Percentiles rank a stretch among this genome's conserved stretches.
Conservation (phyloP, 2,329 filamentous ascomycete species). For the Chrysosporium keratinophilum region DNA sequence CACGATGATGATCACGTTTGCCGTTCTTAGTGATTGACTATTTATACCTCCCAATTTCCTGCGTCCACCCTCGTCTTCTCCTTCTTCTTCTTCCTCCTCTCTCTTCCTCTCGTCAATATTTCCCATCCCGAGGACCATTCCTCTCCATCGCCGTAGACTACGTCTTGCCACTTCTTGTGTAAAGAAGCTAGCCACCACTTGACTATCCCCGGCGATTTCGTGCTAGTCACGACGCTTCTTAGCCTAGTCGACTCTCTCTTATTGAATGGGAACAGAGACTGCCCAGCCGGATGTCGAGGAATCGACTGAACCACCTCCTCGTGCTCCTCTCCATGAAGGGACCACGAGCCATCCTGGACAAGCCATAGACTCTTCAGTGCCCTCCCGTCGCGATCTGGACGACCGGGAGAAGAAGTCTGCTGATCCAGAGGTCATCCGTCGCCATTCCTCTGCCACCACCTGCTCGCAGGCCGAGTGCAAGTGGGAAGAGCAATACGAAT, state of each 20-base stretch:
- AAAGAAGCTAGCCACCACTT: neutral
- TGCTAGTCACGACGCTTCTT: constrained; percentile 11
- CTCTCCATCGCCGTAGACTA: neutral
- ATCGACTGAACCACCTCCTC: constrained; percentile 34
- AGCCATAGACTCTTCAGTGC: constrained; percentile 18
- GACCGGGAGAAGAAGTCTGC: constrained; percentile 17
- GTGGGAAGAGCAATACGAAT: constrained; percentile 15
- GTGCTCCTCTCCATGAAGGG: constrained; percentile 25
- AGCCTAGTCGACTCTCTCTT: constrained; percentile 6
- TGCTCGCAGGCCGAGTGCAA: constrained; percentile 9
- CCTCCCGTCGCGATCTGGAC: constrained; percentile 8
- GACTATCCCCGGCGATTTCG: neutral
- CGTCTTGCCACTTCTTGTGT: neutral
- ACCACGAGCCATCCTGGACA: constrained; percentile 16
- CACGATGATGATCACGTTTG: constrained; percentile 9
- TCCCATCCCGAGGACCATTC: constrained; percentile 1
- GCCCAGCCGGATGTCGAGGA: constrained; percentile 32
- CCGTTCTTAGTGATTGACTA: neutral
- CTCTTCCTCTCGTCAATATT: neutral
- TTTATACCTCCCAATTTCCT: constrained; percentile 4
- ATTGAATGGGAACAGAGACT: constrained; percentile 35
- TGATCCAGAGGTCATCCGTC: constrained; percentile 1
- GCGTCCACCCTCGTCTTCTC: neutral
- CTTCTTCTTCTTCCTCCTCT: neutral
- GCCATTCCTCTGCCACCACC: constrained; percentile 8